phyloP scores from a whole-genome alignment of 164 flowering plant species.

The Berberis thunbergii region DNA sequence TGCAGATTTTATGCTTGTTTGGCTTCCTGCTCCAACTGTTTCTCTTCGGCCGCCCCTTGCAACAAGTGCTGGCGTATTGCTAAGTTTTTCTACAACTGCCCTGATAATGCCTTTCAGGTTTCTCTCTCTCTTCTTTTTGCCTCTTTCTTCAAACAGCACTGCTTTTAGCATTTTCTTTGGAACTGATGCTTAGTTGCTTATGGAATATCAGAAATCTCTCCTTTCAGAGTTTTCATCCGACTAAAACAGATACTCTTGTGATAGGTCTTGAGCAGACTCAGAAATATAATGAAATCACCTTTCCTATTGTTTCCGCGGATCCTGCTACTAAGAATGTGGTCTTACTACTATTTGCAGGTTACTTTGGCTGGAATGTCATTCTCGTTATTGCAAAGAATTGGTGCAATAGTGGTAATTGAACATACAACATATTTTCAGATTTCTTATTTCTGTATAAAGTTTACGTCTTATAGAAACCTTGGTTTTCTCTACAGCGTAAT shows the following conservation, averaged over 20 bases:
- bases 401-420: conserved; percentile 67
- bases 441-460: no score
- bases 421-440: no score
- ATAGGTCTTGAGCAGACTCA: no score
- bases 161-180: no score
- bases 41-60: conserved; percentile 73
- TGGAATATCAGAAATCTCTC: no score
- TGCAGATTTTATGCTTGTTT: conserved; percentile 99
- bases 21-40: conserved; percentile 97
- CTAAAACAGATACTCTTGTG: no score
- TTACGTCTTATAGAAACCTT: background rate
- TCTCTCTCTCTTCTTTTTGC: background rate
- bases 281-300: no score
- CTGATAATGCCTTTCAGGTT: conserved; percentile 98
- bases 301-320: no score
- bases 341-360: conserved; percentile 32
- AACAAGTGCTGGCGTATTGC: conserved; percentile 59
- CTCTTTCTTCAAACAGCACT: no score
- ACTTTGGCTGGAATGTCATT: conserved; percentile 81
- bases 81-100: conserved; percentile 78
- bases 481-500: conserved; percentile 57
- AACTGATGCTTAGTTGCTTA: no score
- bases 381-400: conserved; percentile 73
- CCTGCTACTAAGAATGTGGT: no score
- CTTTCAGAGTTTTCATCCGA: no score